A percentile compares a stretch with the other conserved stretches of the same genome.
phyloP scores from a whole-genome alignment of 306 rosid genomes.

The Corylus avellana region DNA sequence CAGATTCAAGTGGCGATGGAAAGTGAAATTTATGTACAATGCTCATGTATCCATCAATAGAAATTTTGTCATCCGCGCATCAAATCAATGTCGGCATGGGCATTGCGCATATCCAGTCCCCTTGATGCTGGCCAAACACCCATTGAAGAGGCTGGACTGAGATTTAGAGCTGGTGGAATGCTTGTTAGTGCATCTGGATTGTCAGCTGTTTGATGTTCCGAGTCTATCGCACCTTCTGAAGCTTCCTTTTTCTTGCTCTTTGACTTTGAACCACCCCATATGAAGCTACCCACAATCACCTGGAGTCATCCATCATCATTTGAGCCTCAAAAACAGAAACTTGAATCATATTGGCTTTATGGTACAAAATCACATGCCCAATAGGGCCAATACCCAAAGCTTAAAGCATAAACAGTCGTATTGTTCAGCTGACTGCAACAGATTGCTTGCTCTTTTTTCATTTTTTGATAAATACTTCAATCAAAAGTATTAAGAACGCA shows the following conservation, averaged over 20 bases:
- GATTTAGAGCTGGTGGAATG: constrained; percentile 55
- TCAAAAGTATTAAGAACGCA: too few relatives aligned
- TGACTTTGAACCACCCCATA: constrained; percentile 73
- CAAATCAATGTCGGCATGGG: constrained; percentile 88
- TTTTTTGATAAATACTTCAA: too few relatives aligned
- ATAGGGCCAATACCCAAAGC: too few relatives aligned
- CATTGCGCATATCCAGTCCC: constrained; percentile 71
- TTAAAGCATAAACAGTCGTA: background rate
- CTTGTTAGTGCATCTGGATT: constrained; percentile 45
- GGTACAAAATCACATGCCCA: background rate
- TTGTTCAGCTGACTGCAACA: background rate
- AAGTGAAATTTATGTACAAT: constrained; percentile 41
- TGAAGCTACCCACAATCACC: constrained; percentile 94
- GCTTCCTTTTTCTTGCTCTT: constrained; percentile 68
- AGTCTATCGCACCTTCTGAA: constrained; percentile 50
- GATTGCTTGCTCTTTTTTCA: background rate
- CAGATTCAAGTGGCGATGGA: constrained; percentile 45
- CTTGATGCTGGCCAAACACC: constrained; percentile 75
- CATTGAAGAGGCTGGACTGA: constrained; percentile 54
- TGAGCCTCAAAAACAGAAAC: constrained; percentile 7
- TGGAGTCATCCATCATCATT: constrained; percentile 38
- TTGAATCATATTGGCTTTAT: background rate
- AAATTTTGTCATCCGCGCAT: constrained; percentile 73
- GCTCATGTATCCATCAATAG: constrained; percentile 17
- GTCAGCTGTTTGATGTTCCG: constrained; percentile 59